Conservation (phyloP, 2,329 filamentous ascomycete species). For the Colletotrichum tabaci region DNA sequence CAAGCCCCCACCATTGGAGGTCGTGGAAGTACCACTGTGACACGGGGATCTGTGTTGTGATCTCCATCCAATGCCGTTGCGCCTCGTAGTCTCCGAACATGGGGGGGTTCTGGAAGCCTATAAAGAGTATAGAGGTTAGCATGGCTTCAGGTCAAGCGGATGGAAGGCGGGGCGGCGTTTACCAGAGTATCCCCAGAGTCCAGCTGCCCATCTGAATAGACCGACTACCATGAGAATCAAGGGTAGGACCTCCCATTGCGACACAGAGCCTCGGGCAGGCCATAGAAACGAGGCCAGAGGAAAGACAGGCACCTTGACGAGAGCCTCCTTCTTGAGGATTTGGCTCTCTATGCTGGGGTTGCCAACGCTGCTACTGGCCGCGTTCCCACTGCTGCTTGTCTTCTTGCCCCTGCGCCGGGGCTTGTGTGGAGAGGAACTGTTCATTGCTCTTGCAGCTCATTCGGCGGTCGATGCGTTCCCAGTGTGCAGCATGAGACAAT, state of each 20-base stretch:
- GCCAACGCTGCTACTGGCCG: conserved; percentile 13
- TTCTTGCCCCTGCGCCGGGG: conserved; percentile 72
- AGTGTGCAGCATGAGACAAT: conserved; percentile 21
- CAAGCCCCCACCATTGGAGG: conserved; percentile 95
- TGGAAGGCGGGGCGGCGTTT: conserved; percentile 44
- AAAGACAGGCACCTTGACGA: conserved; percentile 79
- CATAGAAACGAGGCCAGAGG: conserved; percentile 95
- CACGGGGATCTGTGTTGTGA: conserved; percentile 89
- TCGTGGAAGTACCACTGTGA: conserved; percentile 99
- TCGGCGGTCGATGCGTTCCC: conserved; percentile 34
- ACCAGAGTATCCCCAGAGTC: conserved; percentile 97
- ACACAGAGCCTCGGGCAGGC: conserved; percentile 86
- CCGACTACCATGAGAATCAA: conserved; percentile 91
- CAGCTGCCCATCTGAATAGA: conserved; percentile 92
- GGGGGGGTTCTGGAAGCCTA: conserved; percentile 84
- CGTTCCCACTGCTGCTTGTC: conserved; percentile 50
- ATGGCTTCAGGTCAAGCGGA: not conserved
- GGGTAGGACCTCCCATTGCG: conserved; percentile 93
- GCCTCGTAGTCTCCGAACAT: conserved; percentile 99
- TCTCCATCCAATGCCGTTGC: conserved; percentile 98
- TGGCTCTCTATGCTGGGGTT: conserved; percentile 22
- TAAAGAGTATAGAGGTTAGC: conserved; percentile 37
- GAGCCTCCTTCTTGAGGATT: conserved; percentile 57
- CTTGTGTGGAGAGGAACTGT: conserved; percentile 70
- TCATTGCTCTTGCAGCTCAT: conserved; percentile 59